Conservation (phyloP, 495 filamentous ascomycete genomes). For the Aspergillus haitiensis region DNA sequence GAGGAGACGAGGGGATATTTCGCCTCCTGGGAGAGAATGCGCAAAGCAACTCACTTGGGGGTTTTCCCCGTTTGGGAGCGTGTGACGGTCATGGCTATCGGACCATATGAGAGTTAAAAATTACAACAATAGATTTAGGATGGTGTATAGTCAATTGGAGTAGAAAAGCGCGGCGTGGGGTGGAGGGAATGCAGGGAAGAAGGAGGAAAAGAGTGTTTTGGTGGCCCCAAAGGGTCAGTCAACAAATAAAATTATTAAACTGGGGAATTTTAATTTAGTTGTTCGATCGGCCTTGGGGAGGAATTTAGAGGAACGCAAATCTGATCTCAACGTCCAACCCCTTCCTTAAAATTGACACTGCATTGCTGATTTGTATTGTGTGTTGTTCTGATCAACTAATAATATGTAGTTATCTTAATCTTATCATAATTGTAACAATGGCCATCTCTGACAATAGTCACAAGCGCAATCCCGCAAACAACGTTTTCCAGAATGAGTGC, state of each 20-base stretch:
- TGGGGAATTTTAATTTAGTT: slow-evolving; percentile 8
- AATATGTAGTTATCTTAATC: not conserved
- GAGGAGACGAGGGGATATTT: slow-evolving; percentile 15
- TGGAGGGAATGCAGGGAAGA: slow-evolving; percentile 19
- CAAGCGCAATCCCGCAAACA: not conserved
- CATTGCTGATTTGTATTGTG: not conserved
- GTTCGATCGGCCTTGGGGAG: slow-evolving; percentile 9
- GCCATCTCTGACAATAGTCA: not conserved
- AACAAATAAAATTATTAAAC: slow-evolving; percentile 14
- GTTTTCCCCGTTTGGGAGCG: slow-evolving; percentile 54
- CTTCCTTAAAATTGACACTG: not conserved
- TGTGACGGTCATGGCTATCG: slow-evolving; percentile 44
- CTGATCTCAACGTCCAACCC: not conserved
- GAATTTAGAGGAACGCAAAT: slow-evolving; percentile 9
- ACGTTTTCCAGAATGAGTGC: not conserved
- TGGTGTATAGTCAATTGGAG: not conserved
- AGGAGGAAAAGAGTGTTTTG: slow-evolving; percentile 15
- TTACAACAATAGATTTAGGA: not conserved
- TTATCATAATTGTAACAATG: not conserved
- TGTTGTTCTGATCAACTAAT: not conserved
- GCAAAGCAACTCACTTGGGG: slow-evolving; percentile 43
- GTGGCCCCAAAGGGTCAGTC: slow-evolving; percentile 11
- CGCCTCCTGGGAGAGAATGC: slow-evolving; percentile 23
- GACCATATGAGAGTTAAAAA: slow-evolving; percentile 25
- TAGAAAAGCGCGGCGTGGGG: slow-evolving; percentile 21